Evolutionary conservation across 1,139 yeast species (phyloP).

Genomic region (Hyphopichia fennica): DNA sequence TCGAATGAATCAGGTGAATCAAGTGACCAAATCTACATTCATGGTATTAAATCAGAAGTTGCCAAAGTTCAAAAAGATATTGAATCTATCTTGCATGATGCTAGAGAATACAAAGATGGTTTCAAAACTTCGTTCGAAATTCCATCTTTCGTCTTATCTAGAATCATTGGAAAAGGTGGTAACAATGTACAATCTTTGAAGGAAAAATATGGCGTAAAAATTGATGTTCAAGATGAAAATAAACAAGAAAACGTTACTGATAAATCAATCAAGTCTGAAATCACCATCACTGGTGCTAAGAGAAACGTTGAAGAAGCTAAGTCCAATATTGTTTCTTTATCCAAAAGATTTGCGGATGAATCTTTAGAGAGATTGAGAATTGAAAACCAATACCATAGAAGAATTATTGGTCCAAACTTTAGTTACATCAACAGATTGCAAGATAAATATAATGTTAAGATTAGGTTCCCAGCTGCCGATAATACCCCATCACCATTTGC

Average conservation of each 20-base stretch:
- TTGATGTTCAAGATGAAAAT: slow-evolving; percentile 56
- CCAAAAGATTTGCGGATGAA: slow-evolving; percentile 86
- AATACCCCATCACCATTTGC: slow-evolving; percentile 26
- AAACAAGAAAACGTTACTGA: slow-evolving; percentile 24
- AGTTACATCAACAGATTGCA: slow-evolving; percentile 80
- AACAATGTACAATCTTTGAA: slow-evolving; percentile 65
- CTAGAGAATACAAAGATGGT: slow-evolving; percentile 60
- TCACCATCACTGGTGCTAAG: slow-evolving; percentile 73
- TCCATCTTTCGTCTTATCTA: slow-evolving; percentile 68
- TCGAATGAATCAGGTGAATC: slow-evolving; percentile 41
- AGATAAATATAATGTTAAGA: slow-evolving; percentile 82
- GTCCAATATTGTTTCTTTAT: slow-evolving; percentile 53
- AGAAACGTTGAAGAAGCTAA: slow-evolving; percentile 78
- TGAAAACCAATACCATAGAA: slow-evolving; percentile 77
- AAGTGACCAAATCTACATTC: slow-evolving; percentile 57
- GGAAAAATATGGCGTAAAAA: slow-evolving; percentile 76
- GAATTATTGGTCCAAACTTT: slow-evolving; percentile 84
- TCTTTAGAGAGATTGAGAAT: slow-evolving; percentile 60
- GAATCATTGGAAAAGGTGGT: slow-evolving; percentile 91
- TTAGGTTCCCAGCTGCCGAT: slow-evolving; percentile 65
- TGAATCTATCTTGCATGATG: slow-evolving; percentile 57
- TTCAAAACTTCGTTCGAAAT: slow-evolving; percentile 57
- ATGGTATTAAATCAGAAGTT: slow-evolving; percentile 64
- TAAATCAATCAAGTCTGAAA: slow-evolving; percentile 50
- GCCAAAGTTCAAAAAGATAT: slow-evolving; percentile 53